phyloP scores from a whole-genome alignment of 225 moss, liverwort and hornwort genomes.

The Polytrichum commune region DNA sequence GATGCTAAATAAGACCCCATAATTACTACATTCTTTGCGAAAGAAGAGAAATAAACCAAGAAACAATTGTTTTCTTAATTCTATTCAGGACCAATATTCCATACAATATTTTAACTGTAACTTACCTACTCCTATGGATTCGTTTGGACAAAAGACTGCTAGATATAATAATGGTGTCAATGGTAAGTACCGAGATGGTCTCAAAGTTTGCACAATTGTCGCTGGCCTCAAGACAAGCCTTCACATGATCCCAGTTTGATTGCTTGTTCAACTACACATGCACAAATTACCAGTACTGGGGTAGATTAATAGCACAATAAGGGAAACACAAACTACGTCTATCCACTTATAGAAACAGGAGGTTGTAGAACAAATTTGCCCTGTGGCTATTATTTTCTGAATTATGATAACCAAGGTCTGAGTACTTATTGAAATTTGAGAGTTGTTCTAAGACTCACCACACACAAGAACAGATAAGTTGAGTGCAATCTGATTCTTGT shows the following conservation, averaged over 20 bases:
- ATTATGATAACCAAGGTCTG: no score
- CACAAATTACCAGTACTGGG: background rate
- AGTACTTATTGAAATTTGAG: no score
- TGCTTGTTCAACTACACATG: constrained; percentile 33
- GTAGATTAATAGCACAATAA: no score
- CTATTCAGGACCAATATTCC: no score
- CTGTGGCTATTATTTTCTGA: background rate
- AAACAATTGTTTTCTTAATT: background rate
- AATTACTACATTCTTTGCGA: background rate
- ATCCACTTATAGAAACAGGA: background rate
- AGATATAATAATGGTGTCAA: background rate
- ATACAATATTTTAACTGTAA: background rate
- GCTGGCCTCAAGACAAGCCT: constrained; percentile 40
- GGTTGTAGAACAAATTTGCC: background rate
- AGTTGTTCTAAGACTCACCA: no score
- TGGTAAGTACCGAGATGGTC: constrained; percentile 24
- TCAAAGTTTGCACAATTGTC: constrained; percentile 33
- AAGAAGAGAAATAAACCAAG: background rate
- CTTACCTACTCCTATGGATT: background rate
- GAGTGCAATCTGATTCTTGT: no score
- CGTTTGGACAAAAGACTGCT: background rate
- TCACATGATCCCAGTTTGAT: constrained; percentile 46
- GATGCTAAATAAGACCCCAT: no score
- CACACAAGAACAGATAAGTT: no score
- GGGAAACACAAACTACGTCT: background rate